These are phyloP conservation scores for Rhodomyrtus tomentosa DNA, from an alignment of 345 rosid species.

Conservation along the genomic window DNA sequence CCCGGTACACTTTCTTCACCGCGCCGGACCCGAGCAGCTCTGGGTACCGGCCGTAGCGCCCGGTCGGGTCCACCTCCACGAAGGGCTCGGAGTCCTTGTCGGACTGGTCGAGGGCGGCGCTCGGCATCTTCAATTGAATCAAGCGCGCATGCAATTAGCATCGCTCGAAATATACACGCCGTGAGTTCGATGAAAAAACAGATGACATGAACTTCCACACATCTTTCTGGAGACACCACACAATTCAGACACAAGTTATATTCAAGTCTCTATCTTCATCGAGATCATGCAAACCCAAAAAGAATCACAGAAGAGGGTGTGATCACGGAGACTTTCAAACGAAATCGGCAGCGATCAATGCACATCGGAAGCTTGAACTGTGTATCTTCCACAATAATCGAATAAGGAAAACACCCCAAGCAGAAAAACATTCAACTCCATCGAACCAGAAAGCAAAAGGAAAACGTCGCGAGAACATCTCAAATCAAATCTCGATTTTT, in stretches of 20 bases:
- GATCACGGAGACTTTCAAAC: background rate
- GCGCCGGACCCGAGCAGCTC: constrained; percentile 65
- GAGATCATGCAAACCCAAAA: background rate
- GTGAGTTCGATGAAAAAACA: background rate
- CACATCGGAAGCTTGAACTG: background rate
- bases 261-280: background rate
- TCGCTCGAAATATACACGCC: background rate
- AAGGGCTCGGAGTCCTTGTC: constrained; percentile 61
- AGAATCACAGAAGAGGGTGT: background rate
- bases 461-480: background rate
- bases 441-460: background rate
- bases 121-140: constrained; percentile 32
- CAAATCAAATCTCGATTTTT: background rate
- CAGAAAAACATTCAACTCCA: background rate
- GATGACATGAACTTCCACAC: background rate
- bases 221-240: background rate
- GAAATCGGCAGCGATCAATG: background rate
- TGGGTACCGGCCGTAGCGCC: constrained; percentile 65
- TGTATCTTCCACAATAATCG: background rate
- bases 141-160: background rate
- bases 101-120: constrained; percentile 18
- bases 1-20: constrained; percentile 74
- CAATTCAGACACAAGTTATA: background rate
- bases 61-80: constrained; percentile 61
- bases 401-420: background rate